Base-by-base conservation (phyloP, 345 rosid genomes). In the Noccaea caerulescens region DNA sequence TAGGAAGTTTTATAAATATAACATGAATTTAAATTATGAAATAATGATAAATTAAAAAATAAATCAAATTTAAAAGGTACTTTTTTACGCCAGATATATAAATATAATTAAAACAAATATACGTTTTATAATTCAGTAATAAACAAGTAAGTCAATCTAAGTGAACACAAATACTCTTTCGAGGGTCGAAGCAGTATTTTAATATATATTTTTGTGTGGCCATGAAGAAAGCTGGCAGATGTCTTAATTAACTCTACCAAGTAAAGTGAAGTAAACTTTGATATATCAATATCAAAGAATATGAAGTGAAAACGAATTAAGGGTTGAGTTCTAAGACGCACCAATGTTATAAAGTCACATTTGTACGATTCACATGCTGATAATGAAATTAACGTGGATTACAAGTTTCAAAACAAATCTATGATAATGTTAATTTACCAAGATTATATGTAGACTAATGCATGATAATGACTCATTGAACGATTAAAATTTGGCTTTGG, bases 371-470 rank as follows among this genome's bases (percentile, higher is more conserved):
- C 52, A 65, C 67, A 39, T 66, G 77, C 37, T 66, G 72, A 67
- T 42, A 74, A 51, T 51, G 77, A 73, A 73, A 13, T 33, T 73
- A 58, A 50, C 61, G 72, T 74, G 62, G 68, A 51, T 50, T 59
- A 49, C 32, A 49, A 74, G 56, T 51, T 50, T 42, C 59, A 39
- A 66, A 68, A 32, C 34, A 39, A 66, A 23, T 58, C 47, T 47
- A 27, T 8, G n/a, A 32, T 46, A 66, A 42, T 73, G 72, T 55
- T 66, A 41, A 42, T 66, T 50, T 73, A 73, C 72, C 67, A 58
- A 66, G n/a, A 73, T 73, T 58, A 39, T 41, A 47, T 7, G 10
- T 58, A 42, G 38, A 68, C 72, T 56, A 32, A 16, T 47, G 37
- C 53, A 34, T 33, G 77, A 74, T 58, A 58, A 58, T 58, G 72